Evolutionary conservation across 129 eudicot genomes (phyloP), one percentile per base, ranked within the genome.

Genomic region (Flaveria trinervia): DNA sequence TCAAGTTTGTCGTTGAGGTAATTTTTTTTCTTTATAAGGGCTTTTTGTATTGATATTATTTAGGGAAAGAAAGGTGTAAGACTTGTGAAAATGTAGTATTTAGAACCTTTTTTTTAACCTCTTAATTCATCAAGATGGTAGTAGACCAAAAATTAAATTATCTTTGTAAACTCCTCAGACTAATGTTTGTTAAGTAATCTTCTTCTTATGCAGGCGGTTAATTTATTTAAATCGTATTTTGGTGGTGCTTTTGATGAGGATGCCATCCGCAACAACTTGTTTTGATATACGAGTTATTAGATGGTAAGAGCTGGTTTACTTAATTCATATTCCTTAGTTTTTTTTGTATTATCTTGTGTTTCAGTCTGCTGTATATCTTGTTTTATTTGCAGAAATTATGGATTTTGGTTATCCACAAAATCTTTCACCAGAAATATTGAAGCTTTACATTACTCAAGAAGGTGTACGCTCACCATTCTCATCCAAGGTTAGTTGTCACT

Each of bases 1-100:
- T 94, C 90, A 94, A 94, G 83, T 94, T 94, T 76, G 98, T 94
- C 44, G 97, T 94, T 68, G 98, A 94, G 97, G 98, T 93, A 87
- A 43, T 67, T 3, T 17, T 59, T 20, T 73, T 15, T 12, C 2
- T 15, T 25, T 60, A 8, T 20, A n/a, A 80, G 6, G 12, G 28
- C 48, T 39, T 55, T 10, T 33, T 20, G 4, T 14, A 59, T 17
- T 70, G 10, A 10, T 70, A 2, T 46, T 49, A 44, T n/a, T 70
- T 26, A n/a, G 30, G n/a, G 41, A 50, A 22, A 70, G 45, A 26
- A 71, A 30, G 25, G n/a, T 17, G 11, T 33, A 14, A 17, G 12
- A 39, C 45, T 36, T 56, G 59, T 44, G 50, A 74, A 22, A 1
- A 69, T 25, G 9, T 49, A 2, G 10, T 4, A 70, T 30, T 30